Evolutionary conservation across 2,329 filamentous ascomycete species (phyloP).

Genomic region (Claviceps sorghi): DNA sequence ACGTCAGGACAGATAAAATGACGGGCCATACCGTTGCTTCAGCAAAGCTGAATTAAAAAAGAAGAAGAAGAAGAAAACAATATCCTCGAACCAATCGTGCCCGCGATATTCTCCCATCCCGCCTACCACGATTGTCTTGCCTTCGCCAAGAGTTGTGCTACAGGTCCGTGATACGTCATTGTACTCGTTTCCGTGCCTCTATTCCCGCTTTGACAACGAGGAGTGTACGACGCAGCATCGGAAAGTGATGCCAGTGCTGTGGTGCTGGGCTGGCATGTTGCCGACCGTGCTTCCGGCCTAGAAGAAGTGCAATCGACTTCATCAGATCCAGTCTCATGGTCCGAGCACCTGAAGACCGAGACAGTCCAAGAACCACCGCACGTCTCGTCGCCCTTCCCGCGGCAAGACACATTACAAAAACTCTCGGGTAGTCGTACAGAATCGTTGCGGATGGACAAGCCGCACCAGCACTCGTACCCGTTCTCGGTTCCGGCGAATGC

Average conservation of each 20-base stretch:
- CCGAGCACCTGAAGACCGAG: slow-evolving; percentile 9
- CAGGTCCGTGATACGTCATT: not conserved
- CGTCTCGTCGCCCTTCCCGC: slow-evolving; percentile 6
- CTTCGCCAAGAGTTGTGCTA: slow-evolving; percentile 4
- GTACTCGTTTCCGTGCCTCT: not conserved
- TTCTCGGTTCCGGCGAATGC: slow-evolving; percentile 35
- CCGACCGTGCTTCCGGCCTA: not conserved
- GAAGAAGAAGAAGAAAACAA: not conserved
- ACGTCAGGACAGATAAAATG: not conserved
- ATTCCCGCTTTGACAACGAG: not conserved
- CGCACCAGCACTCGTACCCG: slow-evolving; percentile 38
- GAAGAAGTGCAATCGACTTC: not conserved
- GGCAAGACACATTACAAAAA: slow-evolving; percentile 12
- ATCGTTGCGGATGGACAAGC: slow-evolving; percentile 13
- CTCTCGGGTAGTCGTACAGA: slow-evolving; percentile 12
- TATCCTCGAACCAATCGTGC: not conserved
- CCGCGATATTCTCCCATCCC: not conserved
- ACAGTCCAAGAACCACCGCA: slow-evolving; percentile 16
- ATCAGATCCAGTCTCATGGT: not conserved
- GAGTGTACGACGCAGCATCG: not conserved
- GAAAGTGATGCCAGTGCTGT: not conserved
- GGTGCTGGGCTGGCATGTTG: not conserved
- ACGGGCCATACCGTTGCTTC: not conserved
- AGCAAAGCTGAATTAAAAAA: not conserved
- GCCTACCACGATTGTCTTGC: slow-evolving; percentile 1